Percentiles rank a stretch among this genome's conserved stretches.
phyloP scores from a whole-genome alignment of 768 basidiomycete species.

The Lactarius vividus region DNA sequence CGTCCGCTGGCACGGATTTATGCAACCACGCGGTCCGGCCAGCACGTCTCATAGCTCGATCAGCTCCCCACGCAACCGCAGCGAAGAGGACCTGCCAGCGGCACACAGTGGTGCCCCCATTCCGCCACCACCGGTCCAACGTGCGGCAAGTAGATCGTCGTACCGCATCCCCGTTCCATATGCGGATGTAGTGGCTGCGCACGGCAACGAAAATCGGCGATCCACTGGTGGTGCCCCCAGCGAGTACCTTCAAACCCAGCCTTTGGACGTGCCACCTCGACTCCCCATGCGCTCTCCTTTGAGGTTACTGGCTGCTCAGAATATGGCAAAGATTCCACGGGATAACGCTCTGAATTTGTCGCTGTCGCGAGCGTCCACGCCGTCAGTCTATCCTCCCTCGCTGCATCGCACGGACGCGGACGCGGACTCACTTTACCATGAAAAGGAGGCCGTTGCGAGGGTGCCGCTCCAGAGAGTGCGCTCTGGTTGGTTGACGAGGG shows the following conservation, averaged over 20 bases:
- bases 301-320: slow-evolving; percentile 5
- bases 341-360: slow-evolving; percentile 7
- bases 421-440: slow-evolving; percentile 19
- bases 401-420: slow-evolving; percentile 13
- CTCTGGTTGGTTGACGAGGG: not conserved
- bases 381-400: slow-evolving; percentile 30
- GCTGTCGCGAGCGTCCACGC: slow-evolving; percentile 26
- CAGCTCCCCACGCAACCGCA: slow-evolving; percentile 1
- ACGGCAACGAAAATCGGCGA: not conserved
- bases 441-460: slow-evolving; percentile 7
- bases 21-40: not conserved
- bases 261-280: slow-evolving; percentile 32
- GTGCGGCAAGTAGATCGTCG: not conserved
- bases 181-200: not conserved
- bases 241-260: slow-evolving; percentile 21
- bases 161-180: slow-evolving; percentile 20
- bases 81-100: slow-evolving; percentile 1
- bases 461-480: not conserved
- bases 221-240: slow-evolving; percentile 27
- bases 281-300: slow-evolving; percentile 25
- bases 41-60: not conserved
- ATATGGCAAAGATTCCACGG: not conserved
- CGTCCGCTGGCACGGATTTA: slow-evolving; percentile 4
- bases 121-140: not conserved
- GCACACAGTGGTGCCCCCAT: not conserved